Conservation (phyloP, 176 grass and related monocot genomes). For the Bothriochloa decipiens region DNA sequence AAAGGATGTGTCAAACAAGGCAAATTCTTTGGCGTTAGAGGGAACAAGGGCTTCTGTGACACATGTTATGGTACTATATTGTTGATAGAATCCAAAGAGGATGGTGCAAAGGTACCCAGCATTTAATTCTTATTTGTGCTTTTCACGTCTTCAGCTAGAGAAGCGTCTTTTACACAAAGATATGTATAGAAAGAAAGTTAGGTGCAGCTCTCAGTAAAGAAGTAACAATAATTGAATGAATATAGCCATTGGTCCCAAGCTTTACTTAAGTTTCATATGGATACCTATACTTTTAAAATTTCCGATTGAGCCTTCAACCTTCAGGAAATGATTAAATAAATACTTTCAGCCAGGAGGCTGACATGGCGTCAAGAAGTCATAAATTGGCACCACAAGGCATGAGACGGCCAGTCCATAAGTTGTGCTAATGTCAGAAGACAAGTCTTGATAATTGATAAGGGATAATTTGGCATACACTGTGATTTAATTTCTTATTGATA, state of each 20-base stretch:
- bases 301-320: slow-evolving; percentile 1
- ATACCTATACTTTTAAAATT: not conserved
- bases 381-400: slow-evolving; percentile 22
- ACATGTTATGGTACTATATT: slow-evolving; percentile 85
- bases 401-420: not conserved
- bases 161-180: not conserved
- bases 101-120: slow-evolving; percentile 61
- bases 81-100: slow-evolving; percentile 83
- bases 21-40: slow-evolving; percentile 89
- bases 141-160: slow-evolving; percentile 21
- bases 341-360: not conserved
- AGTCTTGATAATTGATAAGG: slow-evolving; percentile 17
- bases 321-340: slow-evolving; percentile 9
- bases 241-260: not conserved
- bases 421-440: not conserved
- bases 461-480: not conserved
- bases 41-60: slow-evolving; percentile 91
- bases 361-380: slow-evolving; percentile 5
- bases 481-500: slow-evolving; percentile 6
- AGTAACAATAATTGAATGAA: slow-evolving; percentile 7
- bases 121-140: slow-evolving; percentile 15
- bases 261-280: slow-evolving; percentile 24
- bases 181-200: not conserved
- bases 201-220: not conserved
- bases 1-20: slow-evolving; percentile 73